Conservation (phyloP, 139 green algal species). For the Haematococcus lacustris region DNA sequence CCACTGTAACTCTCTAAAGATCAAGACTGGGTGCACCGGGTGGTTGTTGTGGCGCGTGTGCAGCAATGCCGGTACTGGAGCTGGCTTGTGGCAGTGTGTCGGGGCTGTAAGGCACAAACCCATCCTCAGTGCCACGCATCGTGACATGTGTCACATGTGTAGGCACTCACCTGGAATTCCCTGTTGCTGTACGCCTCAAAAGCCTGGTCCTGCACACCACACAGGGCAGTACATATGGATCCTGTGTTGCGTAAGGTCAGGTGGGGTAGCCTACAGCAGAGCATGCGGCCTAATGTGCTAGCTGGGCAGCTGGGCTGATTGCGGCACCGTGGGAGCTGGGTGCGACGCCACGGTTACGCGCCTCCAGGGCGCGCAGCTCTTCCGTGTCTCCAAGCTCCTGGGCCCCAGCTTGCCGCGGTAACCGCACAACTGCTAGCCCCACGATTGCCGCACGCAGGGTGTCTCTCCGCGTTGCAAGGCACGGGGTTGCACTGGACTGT, state of each 20-base stretch:
- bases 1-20: neutral
- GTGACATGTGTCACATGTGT: constrained; percentile 38
- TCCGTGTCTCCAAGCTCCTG: too few species aligned
- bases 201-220: constrained; percentile 24
- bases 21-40: neutral
- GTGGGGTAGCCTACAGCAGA: too few species aligned
- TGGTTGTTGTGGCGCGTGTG: neutral
- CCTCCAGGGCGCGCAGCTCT: too few species aligned
- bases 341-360: too few species aligned
- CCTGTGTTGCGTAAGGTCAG: neutral
- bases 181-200: constrained; percentile 46
- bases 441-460: too few species aligned
- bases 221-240: neutral
- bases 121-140: neutral
- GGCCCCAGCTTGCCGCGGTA: too few species aligned
- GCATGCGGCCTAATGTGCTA: too few species aligned
- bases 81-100: neutral
- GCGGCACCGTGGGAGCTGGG: too few species aligned
- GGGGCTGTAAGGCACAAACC: neutral
- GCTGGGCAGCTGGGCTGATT: too few species aligned
- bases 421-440: too few species aligned
- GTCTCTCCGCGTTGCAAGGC: too few species aligned
- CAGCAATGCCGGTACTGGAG: neutral
- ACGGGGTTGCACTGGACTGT: too few species aligned
- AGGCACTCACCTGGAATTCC: constrained; percentile 41